A percentile compares a stretch with the other conserved stretches of the same genome.
Conservation (phyloP, 179 eudicot genomes). For the Patellifolia procumbens region DNA sequence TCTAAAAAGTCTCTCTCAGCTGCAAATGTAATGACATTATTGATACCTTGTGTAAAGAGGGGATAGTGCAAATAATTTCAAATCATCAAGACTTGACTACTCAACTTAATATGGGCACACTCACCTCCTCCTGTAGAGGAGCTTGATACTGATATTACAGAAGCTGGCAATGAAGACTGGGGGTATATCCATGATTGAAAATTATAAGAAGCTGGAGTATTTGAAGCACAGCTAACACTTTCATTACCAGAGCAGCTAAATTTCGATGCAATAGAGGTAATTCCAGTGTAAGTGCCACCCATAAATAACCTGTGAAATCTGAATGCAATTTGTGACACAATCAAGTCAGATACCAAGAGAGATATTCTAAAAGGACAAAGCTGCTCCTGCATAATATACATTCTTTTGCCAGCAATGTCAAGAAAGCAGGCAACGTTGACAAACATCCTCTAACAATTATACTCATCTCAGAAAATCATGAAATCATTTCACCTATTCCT, state of each 20-base stretch:
- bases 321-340: constrained; percentile 23
- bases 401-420: neutral
- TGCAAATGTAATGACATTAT: constrained; percentile 30
- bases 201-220: constrained; percentile 31
- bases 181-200: constrained; percentile 87
- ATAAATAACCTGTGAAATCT: constrained; percentile 80
- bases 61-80: neutral
- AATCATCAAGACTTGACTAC: neutral
- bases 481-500: neutral
- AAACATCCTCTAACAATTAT: neutral
- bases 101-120: neutral
- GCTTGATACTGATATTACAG: constrained; percentile 63
- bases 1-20: constrained; percentile 70
- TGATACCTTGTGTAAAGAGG: neutral
- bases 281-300: constrained; percentile 47
- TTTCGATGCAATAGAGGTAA: constrained; percentile 38
- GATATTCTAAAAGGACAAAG: neutral
- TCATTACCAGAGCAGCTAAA: constrained; percentile 24
- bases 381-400: neutral
- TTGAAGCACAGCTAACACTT: constrained; percentile 23
- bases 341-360: constrained; percentile 7
- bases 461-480: neutral
- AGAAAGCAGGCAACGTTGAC: neutral
- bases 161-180: constrained; percentile 79
- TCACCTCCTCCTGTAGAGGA: constrained; percentile 60